Conservation (phyloP, 441 rosid species). For the Macaranga tanarius region DNA sequence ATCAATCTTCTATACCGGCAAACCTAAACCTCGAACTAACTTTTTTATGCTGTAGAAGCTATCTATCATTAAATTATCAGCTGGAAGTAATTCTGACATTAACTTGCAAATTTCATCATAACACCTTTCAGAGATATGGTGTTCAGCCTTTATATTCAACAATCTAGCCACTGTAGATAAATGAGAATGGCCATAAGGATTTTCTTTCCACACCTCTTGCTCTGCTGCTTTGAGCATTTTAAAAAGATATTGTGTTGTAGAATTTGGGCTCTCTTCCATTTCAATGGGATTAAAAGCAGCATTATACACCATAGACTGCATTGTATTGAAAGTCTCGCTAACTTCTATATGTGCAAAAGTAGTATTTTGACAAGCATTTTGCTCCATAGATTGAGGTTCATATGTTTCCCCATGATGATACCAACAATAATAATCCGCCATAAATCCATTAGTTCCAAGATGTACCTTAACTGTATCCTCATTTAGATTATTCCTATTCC, state of each 20-base stretch:
- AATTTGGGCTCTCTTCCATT: background rate
- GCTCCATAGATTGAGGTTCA: too few species aligned
- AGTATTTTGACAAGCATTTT: too few species aligned
- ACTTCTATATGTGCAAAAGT: too few species aligned
- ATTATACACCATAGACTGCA: background rate
- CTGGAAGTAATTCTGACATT: too few species aligned
- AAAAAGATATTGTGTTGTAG: background rate
- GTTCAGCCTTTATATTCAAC: background rate
- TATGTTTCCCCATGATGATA: too few species aligned
- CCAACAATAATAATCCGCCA: too few species aligned
- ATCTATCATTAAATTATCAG: too few species aligned
- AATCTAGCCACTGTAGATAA: background rate
- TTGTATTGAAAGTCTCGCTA: too few species aligned
- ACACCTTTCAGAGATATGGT: background rate
- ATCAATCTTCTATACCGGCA: background rate
- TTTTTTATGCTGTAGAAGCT: background rate
- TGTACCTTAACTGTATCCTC: too few species aligned
- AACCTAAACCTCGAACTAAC: background rate
- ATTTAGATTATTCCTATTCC: too few species aligned
- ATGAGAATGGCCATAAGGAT: background rate
- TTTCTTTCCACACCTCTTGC: background rate
- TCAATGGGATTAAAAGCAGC: background rate
- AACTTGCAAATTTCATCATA: too few species aligned
- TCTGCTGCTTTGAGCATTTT: background rate
- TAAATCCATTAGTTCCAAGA: too few species aligned